Evolutionary conservation across 2,329 filamentous ascomycete genomes (phyloP).

Genomic region (Pyrenochaeta sp.): DNA sequence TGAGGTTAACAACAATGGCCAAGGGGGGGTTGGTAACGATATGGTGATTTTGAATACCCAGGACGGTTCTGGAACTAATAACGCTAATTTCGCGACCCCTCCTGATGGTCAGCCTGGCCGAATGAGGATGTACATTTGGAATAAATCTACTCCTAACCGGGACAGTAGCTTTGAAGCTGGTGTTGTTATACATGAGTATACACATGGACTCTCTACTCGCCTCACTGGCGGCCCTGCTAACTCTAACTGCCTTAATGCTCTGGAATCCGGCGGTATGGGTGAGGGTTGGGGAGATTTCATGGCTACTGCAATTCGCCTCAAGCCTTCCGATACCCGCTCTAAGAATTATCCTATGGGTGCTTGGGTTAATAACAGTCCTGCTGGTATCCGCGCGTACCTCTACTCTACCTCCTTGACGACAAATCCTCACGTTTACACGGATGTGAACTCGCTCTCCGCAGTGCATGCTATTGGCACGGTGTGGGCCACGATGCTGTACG

Average conservation of each 20-base stretch:
- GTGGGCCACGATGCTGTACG: conserved; percentile 62
- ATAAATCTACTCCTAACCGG: conserved; percentile 54
- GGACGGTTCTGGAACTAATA: conserved; percentile 62
- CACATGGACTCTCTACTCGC: conserved; percentile 59
- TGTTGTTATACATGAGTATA: conserved; percentile 61
- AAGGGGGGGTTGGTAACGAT: conserved; percentile 60
- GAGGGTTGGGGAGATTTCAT: conserved; percentile 66
- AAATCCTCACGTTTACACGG: conserved; percentile 60
- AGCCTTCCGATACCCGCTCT: conserved; percentile 52
- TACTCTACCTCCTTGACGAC: conserved; percentile 59
- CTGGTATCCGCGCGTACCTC: conserved; percentile 57
- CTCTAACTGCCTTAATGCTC: conserved; percentile 54
- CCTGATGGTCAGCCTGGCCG: conserved; percentile 49
- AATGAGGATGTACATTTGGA: conserved; percentile 68
- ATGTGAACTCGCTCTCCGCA: conserved; percentile 45
- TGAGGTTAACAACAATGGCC: conserved; percentile 62
- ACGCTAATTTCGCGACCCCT: conserved; percentile 63
- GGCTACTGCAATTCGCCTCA: conserved; percentile 58
- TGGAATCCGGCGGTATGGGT: conserved; percentile 62
- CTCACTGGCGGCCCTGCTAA: conserved; percentile 65
- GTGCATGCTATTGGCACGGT: conserved; percentile 60
- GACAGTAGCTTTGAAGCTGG: conserved; percentile 65
- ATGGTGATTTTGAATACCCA: conserved; percentile 64
- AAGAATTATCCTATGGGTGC: conserved; percentile 58
- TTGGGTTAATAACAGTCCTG: conserved; percentile 56